A percentile compares a stretch with the other conserved stretches of the same genome.
These are phyloP conservation scores for Ascochyta fabae DNA, from an alignment of 2,329 filamentous ascomycete species.

Conservation along the genomic window DNA sequence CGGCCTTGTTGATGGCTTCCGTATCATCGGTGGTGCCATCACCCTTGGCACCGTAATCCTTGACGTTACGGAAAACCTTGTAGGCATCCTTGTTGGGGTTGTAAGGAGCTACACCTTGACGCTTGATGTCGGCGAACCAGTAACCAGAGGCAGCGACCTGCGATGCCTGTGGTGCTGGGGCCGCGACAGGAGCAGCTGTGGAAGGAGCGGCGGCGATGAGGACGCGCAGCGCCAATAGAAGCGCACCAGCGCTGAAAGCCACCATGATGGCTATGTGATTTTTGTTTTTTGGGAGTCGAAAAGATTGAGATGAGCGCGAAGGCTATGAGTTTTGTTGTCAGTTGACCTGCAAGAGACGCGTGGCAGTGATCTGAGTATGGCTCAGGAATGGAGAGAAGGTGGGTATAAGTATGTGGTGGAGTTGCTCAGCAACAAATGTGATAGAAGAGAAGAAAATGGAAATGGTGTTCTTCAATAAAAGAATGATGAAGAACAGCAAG, in stretches of 20 bases:
- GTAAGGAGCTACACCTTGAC: constrained; percentile 73
- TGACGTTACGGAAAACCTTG: constrained; percentile 63
- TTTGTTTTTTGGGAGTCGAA: constrained; percentile 24
- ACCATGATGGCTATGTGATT: constrained; percentile 45
- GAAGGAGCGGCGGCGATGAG: constrained; percentile 41
- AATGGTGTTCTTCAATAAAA: constrained; percentile 31
- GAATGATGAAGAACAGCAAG: constrained; percentile 44
- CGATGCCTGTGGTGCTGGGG: constrained; percentile 24
- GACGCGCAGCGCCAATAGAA: constrained; percentile 47
- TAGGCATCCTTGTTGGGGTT: constrained; percentile 62
- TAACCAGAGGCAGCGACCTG: constrained; percentile 55
- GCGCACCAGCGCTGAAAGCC: constrained; percentile 45
- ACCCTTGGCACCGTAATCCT: constrained; percentile 55
- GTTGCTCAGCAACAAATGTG: constrained; percentile 31
- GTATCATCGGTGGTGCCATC: constrained; percentile 82
- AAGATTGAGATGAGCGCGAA: constrained; percentile 23
- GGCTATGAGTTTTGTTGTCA: constrained; percentile 35
- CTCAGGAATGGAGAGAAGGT: constrained; percentile 19
- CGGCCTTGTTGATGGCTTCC: constrained; percentile 82
- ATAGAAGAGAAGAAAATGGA: constrained; percentile 21
- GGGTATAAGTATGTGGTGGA: constrained; percentile 9
- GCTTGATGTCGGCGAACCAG: constrained; percentile 75
- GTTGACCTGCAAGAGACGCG: constrained; percentile 38
- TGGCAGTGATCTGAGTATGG: constrained; percentile 15
- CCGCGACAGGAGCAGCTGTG: constrained; percentile 35